Percentiles rank a stretch among this genome's conserved stretches.
phyloP scores from a whole-genome alignment of 2,329 filamentous ascomycete genomes.

The Colletotrichum sp. region DNA sequence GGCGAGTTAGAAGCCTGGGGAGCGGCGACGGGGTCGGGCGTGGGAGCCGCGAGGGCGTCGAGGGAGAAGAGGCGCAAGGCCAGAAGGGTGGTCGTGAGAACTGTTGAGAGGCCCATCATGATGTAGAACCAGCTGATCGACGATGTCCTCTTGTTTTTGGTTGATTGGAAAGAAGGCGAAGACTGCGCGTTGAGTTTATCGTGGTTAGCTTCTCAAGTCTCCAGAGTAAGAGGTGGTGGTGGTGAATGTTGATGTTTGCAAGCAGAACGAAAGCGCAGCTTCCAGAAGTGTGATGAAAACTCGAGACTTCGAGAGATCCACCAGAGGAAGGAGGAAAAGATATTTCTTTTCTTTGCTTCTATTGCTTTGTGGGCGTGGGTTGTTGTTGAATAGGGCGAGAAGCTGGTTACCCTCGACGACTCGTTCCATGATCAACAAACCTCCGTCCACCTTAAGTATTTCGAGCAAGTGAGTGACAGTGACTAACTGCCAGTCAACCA shows the following conservation, averaged over 20 bases:
- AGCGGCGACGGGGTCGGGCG: conserved; percentile 19
- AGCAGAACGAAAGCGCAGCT: not conserved
- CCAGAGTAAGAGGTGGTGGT: not conserved
- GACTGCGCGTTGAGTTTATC: not conserved
- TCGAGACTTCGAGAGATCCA: not conserved
- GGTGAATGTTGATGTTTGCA: not conserved
- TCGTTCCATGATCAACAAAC: not conserved
- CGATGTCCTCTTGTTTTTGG: conserved; percentile 20
- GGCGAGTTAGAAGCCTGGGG: conserved; percentile 19
- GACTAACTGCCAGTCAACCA: conserved; percentile 2
- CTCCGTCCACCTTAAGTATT: conserved; percentile 1
- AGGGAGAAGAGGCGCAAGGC: conserved; percentile 47
- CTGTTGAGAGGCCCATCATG: conserved; percentile 49
- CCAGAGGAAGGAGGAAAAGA: not conserved
- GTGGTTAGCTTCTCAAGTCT: not conserved
- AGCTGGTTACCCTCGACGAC: not conserved
- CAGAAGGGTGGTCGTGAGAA: conserved; percentile 47
- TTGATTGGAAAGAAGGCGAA: not conserved
- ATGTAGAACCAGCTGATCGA: conserved; percentile 37
- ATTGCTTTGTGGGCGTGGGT: not conserved
- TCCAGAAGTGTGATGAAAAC: not conserved
- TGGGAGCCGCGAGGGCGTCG: conserved; percentile 36
- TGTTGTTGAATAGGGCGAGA: not conserved
- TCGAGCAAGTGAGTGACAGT: conserved; percentile 2
- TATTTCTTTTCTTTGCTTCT: not conserved